Percentiles rank a stretch among this genome's conserved stretches.
Conservation (phyloP, 148 eudicot genomes). For the Dianthus caryophyllus region DNA sequence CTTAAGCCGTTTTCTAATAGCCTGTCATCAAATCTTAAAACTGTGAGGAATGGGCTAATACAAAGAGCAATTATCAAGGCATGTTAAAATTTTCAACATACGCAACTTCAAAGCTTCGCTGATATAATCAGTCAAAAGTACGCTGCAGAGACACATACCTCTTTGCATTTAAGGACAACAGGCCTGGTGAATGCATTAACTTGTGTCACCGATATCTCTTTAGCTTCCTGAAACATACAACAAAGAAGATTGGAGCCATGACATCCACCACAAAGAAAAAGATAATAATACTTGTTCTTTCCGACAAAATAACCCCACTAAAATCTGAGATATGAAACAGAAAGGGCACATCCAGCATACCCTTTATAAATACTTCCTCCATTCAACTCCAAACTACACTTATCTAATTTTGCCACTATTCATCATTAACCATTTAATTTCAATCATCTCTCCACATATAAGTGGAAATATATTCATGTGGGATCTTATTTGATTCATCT, state of each 20-base stretch:
- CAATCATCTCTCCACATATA: no score
- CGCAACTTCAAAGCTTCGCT: not conserved
- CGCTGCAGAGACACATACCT: slow-evolving; percentile 39
- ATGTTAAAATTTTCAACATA: not conserved
- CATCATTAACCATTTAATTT: no score
- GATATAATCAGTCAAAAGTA: not conserved
- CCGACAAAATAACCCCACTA: not conserved
- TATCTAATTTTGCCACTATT: no score
- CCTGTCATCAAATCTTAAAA: slow-evolving; percentile 40
- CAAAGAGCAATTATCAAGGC: not conserved
- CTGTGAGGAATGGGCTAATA: slow-evolving; percentile 1
- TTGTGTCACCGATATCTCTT: slow-evolving; percentile 78
- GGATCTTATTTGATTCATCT: no score
- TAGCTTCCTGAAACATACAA: slow-evolving; percentile 62
- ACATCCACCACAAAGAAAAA: not conserved
- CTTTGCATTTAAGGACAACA: slow-evolving; percentile 69
- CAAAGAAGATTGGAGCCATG: slow-evolving; percentile 6
- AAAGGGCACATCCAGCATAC: not conserved
- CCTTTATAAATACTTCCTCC: no score
- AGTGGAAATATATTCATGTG: no score
- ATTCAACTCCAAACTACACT: no score
- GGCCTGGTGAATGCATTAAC: slow-evolving; percentile 57
- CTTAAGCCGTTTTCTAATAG: slow-evolving; percentile 82
- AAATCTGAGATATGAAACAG: not conserved
- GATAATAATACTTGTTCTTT: slow-evolving; percentile 1